Base-by-base conservation (phyloP, 2,329 filamentous ascomycete species). In the Talaromyces sp. region DNA sequence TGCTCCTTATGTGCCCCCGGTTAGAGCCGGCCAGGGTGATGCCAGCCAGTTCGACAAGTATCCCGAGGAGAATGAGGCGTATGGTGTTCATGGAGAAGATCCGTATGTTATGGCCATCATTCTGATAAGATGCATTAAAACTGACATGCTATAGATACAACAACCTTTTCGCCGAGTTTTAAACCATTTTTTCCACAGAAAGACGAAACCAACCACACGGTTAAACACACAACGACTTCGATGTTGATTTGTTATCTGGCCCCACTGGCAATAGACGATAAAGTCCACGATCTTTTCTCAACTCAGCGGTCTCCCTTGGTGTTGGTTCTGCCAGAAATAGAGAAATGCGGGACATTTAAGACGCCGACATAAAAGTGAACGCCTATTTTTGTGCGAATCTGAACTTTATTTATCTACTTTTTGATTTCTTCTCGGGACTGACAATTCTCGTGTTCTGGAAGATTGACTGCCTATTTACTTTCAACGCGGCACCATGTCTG, bases 11-110 rank as follows among this genome's bases (percentile, higher is more conserved):
- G 95, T 96, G 60, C 95, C 95, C 17, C 95, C 95, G 0, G 93
- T 99, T 64, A 90, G 95, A 74, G 93, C 92, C 49, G 95, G 95
- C 49, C 89, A 92, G 32, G 95, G 95, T 62, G 95, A 99, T 79
- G 92, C 95, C 57, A 97, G 93, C 78, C 91, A 97, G 77, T 99
- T 99, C 73, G 95, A 99, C 78, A 91, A 93, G 75, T 99, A 99
- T 76, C 93, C 95, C 1, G 95, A 99, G 77, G 95, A 99, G 77
- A 92, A 91, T 52, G 95, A 99, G 77, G 87, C 88, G 73, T 99
- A 99, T 73, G 95, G 95, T 44, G 80, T 84, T 67, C 79, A 79
- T 59, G 92, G 91, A 53, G 82, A 88, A 65, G 93, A 98, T 77
- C 89, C 92, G 93, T 97, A 83, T 81, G 93, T 90, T 25, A 47